Conservation (phyloP, 768 basidiomycete genomes). For the Filobasidium floriforme region DNA sequence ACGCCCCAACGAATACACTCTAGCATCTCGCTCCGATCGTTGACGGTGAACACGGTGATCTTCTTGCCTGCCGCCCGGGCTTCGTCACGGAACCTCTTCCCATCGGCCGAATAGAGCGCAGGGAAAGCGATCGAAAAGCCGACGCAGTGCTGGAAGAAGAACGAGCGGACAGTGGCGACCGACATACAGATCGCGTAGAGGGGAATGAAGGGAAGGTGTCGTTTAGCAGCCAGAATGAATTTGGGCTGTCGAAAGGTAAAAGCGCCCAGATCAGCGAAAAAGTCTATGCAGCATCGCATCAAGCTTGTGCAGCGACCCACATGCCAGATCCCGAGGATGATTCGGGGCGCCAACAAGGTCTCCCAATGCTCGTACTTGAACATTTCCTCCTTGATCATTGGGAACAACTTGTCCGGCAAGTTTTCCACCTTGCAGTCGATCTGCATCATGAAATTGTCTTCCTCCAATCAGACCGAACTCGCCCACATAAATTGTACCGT, state of each 20-base stretch:
- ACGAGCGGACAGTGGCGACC: slow-evolving; percentile 63
- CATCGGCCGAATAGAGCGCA: slow-evolving; percentile 63
- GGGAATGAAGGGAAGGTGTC: slow-evolving; percentile 69
- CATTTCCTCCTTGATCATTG: slow-evolving; percentile 59
- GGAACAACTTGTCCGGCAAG: slow-evolving; percentile 69
- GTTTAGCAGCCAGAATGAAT: slow-evolving; percentile 70
- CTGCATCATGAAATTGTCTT: too few relatives aligned
- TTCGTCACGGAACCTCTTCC: slow-evolving; percentile 62
- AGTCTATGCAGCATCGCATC: slow-evolving; percentile 44
- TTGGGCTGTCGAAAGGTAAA: slow-evolving; percentile 75
- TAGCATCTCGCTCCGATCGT: slow-evolving; percentile 62
- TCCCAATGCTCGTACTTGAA: slow-evolving; percentile 49
- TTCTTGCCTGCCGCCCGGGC: slow-evolving; percentile 58
- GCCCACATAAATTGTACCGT: too few relatives aligned
- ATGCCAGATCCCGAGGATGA: slow-evolving; percentile 44
- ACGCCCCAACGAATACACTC: slow-evolving; percentile 45
- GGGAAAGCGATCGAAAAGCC: slow-evolving; percentile 79
- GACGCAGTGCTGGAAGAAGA: slow-evolving; percentile 81
- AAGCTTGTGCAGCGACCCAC: slow-evolving; percentile 28
- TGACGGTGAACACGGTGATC: slow-evolving; percentile 95
- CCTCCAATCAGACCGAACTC: too few relatives aligned
- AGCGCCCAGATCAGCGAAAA: slow-evolving; percentile 59
- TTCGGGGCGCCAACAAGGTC: slow-evolving; percentile 34
- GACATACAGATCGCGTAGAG: slow-evolving; percentile 77
- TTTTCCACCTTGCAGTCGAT: slow-evolving; percentile 93